Evolutionary conservation across 2,329 filamentous ascomycete genomes (phyloP), one percentile per base, ranked within the genome.

Genomic region (Harringtonia aguacate): DNA sequence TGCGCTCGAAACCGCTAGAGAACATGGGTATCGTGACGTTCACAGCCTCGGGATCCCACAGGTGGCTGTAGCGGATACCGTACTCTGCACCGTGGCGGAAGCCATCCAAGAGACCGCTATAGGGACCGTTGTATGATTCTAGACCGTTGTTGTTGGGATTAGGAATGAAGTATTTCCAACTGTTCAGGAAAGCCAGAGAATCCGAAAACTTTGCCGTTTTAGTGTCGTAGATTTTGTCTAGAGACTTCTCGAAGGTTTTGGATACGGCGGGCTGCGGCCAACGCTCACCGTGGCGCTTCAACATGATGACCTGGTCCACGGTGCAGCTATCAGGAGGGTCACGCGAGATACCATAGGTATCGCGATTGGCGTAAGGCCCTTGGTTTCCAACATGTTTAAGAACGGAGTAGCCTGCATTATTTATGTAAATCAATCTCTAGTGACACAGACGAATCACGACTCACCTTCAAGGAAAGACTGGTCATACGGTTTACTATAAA

Each of bases 261-360:
- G 40, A 31, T 3, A 43, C 43, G 7, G 79, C 75, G 2, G 62
- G 61, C 48, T 81, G 79, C 1, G 77, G 78, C 54, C 73, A 83
- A 38, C 78, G 67, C 40, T 75, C 78, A 20, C 79, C 79, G 61
- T 81, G 78, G 20, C 77, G 70, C 5, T 69, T 66, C 34, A 77
- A 61, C 50, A 78, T 80, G 9, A 75, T 73, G 6, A 72, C 76
- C 52, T 78, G 71, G 48, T 82, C 75, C 7, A 82, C 70, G 9
- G 60, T 62, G 54, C 79, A 83, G 31, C 68, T 66, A 1, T 68
- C 63, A 1, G 78, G 78, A 1, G 75, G 62, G 8, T 71, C 65
- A 30, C 69, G 61, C 0, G 71, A 70, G 44, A 81, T 75, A 14
- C 62, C 65, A 47, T 73, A 48, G 6, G 48, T 48, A 17, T 39